A percentile compares a stretch with the other conserved stretches of the same genome.
These are phyloP conservation scores for Oryza meridionalis DNA, from an alignment of 176 grass and related monocot species.

Conservation along the genomic window DNA sequence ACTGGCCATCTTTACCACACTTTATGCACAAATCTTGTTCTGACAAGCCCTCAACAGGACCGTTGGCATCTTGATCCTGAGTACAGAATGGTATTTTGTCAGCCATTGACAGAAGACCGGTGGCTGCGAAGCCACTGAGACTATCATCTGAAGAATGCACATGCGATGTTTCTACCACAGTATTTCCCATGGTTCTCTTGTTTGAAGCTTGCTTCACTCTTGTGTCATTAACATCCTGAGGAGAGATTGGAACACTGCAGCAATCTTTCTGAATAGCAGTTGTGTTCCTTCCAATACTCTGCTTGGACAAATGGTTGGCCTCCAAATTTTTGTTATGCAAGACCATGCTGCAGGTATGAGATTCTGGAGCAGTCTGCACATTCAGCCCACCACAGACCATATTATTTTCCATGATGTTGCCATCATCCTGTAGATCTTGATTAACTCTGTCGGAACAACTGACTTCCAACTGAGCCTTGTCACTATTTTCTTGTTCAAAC, in stretches of 20 bases:
- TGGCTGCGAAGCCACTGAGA: constrained; percentile 27
- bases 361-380: constrained; percentile 10
- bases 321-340: constrained; percentile 38
- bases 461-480: constrained; percentile 9
- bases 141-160: constrained; percentile 29
- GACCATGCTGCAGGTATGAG: constrained; percentile 29
- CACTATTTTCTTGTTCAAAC: constrained; percentile 14
- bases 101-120: constrained; percentile 18
- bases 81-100: not conserved
- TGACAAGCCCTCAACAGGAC: constrained; percentile 3
- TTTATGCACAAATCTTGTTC: constrained; percentile 59
- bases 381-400: not conserved
- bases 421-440: constrained; percentile 31
- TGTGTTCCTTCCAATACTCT: constrained; percentile 20
- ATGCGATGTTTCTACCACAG: constrained; percentile 27
- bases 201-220: constrained; percentile 3
- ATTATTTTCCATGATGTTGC: constrained; percentile 26
- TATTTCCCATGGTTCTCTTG: constrained; percentile 1
- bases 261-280: constrained; percentile 8
- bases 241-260: not conserved
- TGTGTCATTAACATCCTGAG: not conserved
- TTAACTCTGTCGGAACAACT: constrained; percentile 17
- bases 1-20: constrained; percentile 52
- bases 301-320: constrained; percentile 11
- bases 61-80: constrained; percentile 32